Conservation (phyloP, 371 early-diverging fungal species). For the Homolaphlyctis polyrhiza region DNA sequence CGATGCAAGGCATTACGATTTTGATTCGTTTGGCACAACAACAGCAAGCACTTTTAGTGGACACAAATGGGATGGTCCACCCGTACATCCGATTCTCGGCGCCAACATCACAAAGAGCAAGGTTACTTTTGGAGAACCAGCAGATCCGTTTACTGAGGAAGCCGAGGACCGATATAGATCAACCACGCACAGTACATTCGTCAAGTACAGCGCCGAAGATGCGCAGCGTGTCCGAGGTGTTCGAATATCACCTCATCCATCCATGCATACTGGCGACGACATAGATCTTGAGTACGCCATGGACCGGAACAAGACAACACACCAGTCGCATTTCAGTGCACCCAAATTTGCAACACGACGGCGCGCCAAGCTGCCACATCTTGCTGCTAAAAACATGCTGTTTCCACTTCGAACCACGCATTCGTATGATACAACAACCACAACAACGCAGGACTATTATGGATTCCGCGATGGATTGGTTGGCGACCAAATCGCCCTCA, state of each 20-base stretch:
- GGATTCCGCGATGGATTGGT: conserved; percentile 12
- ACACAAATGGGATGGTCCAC: conserved; percentile 14
- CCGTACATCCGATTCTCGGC: conserved; percentile 28
- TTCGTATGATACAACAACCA: conserved; percentile 22
- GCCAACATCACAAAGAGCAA: conserved; percentile 26
- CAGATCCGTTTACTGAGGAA: neutral
- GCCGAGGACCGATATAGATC: conserved; percentile 12
- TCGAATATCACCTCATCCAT: neutral
- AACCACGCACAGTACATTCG: conserved; percentile 10
- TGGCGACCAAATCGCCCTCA: conserved; percentile 1
- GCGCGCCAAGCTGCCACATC: conserved; percentile 4
- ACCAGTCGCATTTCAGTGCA: conserved; percentile 1
- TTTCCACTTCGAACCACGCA: conserved; percentile 2
- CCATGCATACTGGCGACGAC: neutral
- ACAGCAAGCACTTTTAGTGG: conserved; percentile 15
- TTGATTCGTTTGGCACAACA: conserved; percentile 12
- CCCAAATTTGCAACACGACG: neutral
- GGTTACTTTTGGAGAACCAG: conserved; percentile 20
- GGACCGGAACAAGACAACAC: neutral
- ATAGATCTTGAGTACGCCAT: neutral
- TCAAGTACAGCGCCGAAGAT: neutral
- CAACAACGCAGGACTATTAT: conserved; percentile 22
- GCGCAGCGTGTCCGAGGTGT: neutral
- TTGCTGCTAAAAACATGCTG: conserved; percentile 7
- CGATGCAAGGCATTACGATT: conserved; percentile 18